Evolutionary conservation across 345 rosid genomes (phyloP).

Genomic region (Pistacia atlantica): DNA sequence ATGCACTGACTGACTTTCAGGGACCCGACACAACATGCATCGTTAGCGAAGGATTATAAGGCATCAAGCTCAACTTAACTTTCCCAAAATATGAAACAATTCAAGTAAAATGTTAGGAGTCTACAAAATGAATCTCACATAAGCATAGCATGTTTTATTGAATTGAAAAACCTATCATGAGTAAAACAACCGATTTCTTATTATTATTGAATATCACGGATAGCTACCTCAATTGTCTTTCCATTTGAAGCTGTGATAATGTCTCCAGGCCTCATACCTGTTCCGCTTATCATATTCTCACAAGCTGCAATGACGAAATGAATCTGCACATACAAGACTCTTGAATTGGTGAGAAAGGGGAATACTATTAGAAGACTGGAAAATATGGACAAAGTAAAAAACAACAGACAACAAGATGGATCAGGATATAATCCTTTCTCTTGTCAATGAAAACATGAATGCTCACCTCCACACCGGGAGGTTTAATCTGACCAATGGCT

Average conservation of each 20-base stretch:
- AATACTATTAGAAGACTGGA: not conserved
- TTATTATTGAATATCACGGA: not conserved
- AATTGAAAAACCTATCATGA: not conserved
- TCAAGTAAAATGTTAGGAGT: not conserved
- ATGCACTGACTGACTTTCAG: not conserved
- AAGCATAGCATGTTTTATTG: slow-evolving; percentile 3
- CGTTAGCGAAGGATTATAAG: not conserved
- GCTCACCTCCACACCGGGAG: slow-evolving; percentile 89
- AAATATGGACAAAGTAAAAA: not conserved
- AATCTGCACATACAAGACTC: slow-evolving; percentile 47
- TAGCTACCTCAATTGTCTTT: slow-evolving; percentile 88
- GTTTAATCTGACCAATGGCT: slow-evolving; percentile 94
- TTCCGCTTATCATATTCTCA: slow-evolving; percentile 99
- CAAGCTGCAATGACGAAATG: slow-evolving; percentile 97
- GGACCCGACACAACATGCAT: not conserved
- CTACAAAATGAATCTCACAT: not conserved
- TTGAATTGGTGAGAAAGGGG: not conserved
- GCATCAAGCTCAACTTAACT: not conserved
- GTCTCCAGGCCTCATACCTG: slow-evolving; percentile 99
- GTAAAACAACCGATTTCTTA: not conserved
- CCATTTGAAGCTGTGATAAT: slow-evolving; percentile 94
- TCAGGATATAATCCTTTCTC: not conserved
- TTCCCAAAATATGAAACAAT: not conserved
- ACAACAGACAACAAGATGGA: not conserved
- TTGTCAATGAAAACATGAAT: not conserved